phyloP scores from a whole-genome alignment of 805 yeast species.

The Candida endomychidarum region DNA sequence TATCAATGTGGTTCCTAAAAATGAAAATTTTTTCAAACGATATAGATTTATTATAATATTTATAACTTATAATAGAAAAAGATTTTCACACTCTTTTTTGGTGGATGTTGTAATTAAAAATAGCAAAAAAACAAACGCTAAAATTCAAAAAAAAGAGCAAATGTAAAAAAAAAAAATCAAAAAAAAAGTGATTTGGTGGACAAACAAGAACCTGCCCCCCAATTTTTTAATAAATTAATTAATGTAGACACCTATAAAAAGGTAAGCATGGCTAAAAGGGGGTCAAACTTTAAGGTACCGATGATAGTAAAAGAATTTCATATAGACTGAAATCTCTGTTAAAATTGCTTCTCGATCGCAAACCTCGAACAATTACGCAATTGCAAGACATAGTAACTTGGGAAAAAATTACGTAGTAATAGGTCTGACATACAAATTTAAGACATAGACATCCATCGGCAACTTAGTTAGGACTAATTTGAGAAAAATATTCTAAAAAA shows the following conservation, averaged over 20 bases:
- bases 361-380: constrained; percentile 5
- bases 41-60: neutral
- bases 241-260: too few relatives aligned
- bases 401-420: neutral
- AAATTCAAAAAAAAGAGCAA: constrained; percentile 5
- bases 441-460: neutral
- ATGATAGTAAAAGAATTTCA: neutral
- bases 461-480: too few relatives aligned
- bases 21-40: neutral
- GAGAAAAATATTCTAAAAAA: constrained; percentile 3
- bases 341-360: constrained; percentile 1
- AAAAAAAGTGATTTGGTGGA: neutral
- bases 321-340: constrained; percentile 1
- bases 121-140: constrained; percentile 7
- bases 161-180: constrained; percentile 1
- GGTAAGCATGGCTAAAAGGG: too few relatives aligned
- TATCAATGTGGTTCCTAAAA: too few relatives aligned
- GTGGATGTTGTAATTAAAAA: constrained; percentile 4
- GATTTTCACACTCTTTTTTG: constrained; percentile 6
- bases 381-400: too few relatives aligned
- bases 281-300: neutral
- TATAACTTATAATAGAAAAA: neutral
- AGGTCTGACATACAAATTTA: too few relatives aligned
- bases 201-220: too few relatives aligned
- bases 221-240: too few relatives aligned